Evolutionary conservation across 805 yeast species (phyloP), one percentile per base, ranked within the genome.

Genomic region (Yarrowia keelungensis): DNA sequence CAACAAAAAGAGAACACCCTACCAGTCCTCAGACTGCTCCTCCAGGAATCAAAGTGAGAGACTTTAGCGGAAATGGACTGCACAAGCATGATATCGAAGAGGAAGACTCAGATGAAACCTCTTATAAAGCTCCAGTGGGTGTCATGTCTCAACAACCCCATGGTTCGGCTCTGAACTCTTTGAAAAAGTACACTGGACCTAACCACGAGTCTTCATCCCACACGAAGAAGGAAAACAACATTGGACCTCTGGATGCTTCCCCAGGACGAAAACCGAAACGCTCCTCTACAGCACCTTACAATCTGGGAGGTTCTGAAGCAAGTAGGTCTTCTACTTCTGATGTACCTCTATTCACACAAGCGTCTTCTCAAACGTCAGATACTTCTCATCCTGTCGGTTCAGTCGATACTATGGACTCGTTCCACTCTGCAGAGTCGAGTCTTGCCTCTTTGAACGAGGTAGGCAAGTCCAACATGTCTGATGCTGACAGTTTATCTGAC

Each of bases 401-500:
- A 32, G 38, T 42, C 3, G 64, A 35, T 11, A 59, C 65, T 2
- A 14, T 45, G 5, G 65, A 59, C 42, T 59, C 65, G 3, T 59
- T 59, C 32, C 65, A 59, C 19, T 59, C 65, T 3, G 65, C 65
- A 2, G 65, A 59, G 14, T 59, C 65, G 8, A n/a, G 19, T 59
- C 49, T 59, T 5, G 51, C 22, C 8, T 41, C 62, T 5, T 2
- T 42, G 1, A 8, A 41, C 14, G 47, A 26, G 9, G 47, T 26
- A 0, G 36, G 36, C 16, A 39, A 22, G 19, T 3, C 36, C 0
- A 8, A 10, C 36, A 2, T 56, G 9, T 56, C 62, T 5, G 62
- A 56, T 16, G 65, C 50, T 2, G 65, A 59, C 8, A 42, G 46
- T 19, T 11, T 59, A 14, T 59, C 65, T 14, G 65, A 59, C 8